These are phyloP conservation scores for Pisolithus orientalis DNA, from an alignment of 768 basidiomycete genomes.

Conservation along the genomic window DNA sequence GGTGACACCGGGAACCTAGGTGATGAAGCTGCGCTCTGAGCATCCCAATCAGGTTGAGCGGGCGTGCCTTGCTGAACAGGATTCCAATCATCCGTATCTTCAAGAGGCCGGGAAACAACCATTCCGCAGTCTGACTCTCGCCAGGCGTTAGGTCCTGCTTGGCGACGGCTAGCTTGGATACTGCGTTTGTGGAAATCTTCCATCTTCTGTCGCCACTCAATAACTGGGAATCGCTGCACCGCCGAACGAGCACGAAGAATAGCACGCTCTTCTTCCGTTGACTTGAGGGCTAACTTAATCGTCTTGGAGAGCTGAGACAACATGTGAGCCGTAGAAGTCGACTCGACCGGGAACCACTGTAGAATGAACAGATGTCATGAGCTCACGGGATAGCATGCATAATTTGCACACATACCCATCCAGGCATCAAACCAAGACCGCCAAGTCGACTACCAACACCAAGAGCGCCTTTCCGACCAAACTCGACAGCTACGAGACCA, in stretches of 20 bases:
- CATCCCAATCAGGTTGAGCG: slow-evolving; percentile 73
- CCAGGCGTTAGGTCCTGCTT: slow-evolving; percentile 75
- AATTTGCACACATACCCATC: slow-evolving; percentile 64
- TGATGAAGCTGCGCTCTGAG: slow-evolving; percentile 44
- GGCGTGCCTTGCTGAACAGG: slow-evolving; percentile 61
- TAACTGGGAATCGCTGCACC: slow-evolving; percentile 93
- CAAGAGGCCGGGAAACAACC: slow-evolving; percentile 38
- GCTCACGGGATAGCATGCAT: neutral
- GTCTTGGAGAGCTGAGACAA: slow-evolving; percentile 91
- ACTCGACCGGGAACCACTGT: slow-evolving; percentile 97
- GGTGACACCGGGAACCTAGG: slow-evolving; percentile 46
- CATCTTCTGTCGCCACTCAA: slow-evolving; percentile 94
- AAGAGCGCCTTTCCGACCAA: slow-evolving; percentile 92
- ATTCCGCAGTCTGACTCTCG: slow-evolving; percentile 60
- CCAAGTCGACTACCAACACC: slow-evolving; percentile 93
- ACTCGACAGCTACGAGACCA: slow-evolving; percentile 93
- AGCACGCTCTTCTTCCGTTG: slow-evolving; percentile 84
- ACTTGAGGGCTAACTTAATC: slow-evolving; percentile 89
- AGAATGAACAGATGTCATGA: neutral
- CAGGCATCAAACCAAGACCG: slow-evolving; percentile 94
- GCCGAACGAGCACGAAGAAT: slow-evolving; percentile 91
- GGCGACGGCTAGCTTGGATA: slow-evolving; percentile 60
- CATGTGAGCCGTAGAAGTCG: slow-evolving; percentile 89
- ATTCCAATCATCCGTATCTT: slow-evolving; percentile 75
- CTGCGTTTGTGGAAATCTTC: slow-evolving; percentile 92